phyloP scores from a whole-genome alignment of 1,139 yeast species.

The Pichia sp. region DNA sequence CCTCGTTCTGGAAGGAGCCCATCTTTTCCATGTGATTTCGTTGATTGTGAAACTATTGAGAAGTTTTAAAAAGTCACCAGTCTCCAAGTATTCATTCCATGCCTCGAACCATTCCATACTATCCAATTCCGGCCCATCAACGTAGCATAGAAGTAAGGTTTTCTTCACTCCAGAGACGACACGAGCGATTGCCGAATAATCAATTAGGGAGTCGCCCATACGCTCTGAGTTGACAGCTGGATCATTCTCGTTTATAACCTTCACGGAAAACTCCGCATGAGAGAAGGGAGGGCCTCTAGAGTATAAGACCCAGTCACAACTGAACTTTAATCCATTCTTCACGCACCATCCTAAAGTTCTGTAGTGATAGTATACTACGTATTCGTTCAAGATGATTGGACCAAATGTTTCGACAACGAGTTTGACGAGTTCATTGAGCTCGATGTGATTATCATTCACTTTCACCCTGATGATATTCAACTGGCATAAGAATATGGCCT shows the following conservation, averaged over 20 bases:
- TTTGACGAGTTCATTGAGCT: conserved; percentile 25
- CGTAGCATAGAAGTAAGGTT: conserved; percentile 61
- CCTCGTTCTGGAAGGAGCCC: conserved; percentile 81
- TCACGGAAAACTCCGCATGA: conserved; percentile 78
- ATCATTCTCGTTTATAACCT: conserved; percentile 14
- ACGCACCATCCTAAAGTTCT: conserved; percentile 94
- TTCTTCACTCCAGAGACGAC: conserved; percentile 87
- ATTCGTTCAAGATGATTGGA: conserved; percentile 42
- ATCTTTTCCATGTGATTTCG: conserved; percentile 66
- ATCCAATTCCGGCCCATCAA: conserved; percentile 41
- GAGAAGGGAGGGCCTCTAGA: conserved; percentile 91
- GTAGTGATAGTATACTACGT: conserved; percentile 79
- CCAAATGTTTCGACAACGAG: conserved; percentile 23
- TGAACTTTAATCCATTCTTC: conserved; percentile 85
- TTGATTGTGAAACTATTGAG: conserved; percentile 30
- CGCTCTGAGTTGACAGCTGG: no score
- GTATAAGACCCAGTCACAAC: conserved; percentile 74
- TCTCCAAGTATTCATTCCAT: conserved; percentile 24
- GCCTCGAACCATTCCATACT: conserved; percentile 21
- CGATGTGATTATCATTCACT: conserved; percentile 2
- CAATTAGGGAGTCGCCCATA: conserved; percentile 58
- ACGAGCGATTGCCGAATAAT: conserved; percentile 61
- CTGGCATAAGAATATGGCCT: conserved; percentile 58
- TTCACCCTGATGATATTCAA: conserved; percentile 22
- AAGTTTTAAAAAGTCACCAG: conserved; percentile 21